A percentile compares a stretch with the other conserved stretches of the same genome.
These are phyloP conservation scores for Podosphaera xanthii DNA, from an alignment of 2,329 filamentous ascomycete species.

Conservation along the genomic window DNA sequence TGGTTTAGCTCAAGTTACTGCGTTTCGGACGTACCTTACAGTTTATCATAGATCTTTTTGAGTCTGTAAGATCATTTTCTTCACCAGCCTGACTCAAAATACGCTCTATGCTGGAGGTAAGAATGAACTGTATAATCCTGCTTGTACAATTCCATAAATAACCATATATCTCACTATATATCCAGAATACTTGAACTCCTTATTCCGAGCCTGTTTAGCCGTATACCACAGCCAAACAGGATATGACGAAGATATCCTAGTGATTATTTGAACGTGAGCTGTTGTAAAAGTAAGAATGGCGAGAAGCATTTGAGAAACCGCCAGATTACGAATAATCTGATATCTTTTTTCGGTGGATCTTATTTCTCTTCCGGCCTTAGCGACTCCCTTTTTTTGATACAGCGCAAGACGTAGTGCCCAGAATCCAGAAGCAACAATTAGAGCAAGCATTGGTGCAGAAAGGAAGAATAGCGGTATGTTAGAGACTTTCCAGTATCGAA, in stretches of 20 bases:
- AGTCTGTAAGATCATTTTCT: too few relatives aligned
- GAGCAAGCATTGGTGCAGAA: conserved; percentile 49
- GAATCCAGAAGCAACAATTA: conserved; percentile 40
- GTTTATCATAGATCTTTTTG: too few relatives aligned
- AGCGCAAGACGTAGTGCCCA: conserved; percentile 17
- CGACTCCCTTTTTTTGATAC: background rate
- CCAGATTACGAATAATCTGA: conserved; percentile 25
- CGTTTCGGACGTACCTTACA: too few relatives aligned
- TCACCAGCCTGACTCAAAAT: too few relatives aligned
- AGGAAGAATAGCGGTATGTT: conserved; percentile 78
- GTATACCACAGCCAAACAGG: conserved; percentile 77
- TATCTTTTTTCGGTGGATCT: background rate
- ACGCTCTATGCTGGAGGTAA: conserved; percentile 53
- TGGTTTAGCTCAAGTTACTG: too few relatives aligned
- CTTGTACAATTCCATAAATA: conserved; percentile 67
- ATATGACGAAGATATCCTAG: conserved; percentile 67
- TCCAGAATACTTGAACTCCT: conserved; percentile 1
- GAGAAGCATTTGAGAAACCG: conserved; percentile 49
- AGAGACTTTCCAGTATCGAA: conserved; percentile 71
- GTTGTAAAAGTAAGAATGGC: conserved; percentile 48
- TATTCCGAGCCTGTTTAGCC: conserved; percentile 19
- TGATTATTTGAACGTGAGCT: conserved; percentile 90
- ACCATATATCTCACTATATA: conserved; percentile 34
- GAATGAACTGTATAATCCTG: conserved; percentile 67
- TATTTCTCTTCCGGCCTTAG: background rate